These are phyloP conservation scores for Aspergillus bombycis DNA, from an alignment of 2,329 filamentous ascomycete species.

Conservation along the genomic window DNA sequence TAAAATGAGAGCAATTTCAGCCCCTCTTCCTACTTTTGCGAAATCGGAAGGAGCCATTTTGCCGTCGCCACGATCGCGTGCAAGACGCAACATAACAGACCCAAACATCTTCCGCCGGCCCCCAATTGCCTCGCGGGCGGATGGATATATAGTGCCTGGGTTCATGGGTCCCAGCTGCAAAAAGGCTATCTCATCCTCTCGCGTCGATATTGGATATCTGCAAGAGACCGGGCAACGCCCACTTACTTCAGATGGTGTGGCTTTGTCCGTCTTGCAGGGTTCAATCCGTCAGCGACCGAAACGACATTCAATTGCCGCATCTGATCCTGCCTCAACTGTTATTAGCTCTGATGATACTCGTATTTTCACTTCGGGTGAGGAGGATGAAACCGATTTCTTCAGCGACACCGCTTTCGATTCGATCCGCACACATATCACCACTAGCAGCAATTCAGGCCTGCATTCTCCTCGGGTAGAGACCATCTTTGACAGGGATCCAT, in stretches of 20 bases:
- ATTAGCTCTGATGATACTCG: constrained; percentile 65
- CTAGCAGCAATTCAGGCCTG: constrained; percentile 55
- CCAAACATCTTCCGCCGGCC: constrained; percentile 42
- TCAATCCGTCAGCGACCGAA: constrained; percentile 47
- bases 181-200: constrained; percentile 28
- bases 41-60: constrained; percentile 32
- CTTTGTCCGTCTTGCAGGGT: constrained; percentile 32
- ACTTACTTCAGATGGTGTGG: constrained; percentile 32
- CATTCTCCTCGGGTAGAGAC: constrained; percentile 64
- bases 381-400: constrained; percentile 63
- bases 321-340: constrained; percentile 62
- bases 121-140: constrained; percentile 34
- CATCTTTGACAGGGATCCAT: constrained; percentile 62
- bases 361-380: constrained; percentile 60
- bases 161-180: constrained; percentile 18
- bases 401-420: constrained; percentile 67
- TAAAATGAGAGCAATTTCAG: constrained; percentile 36
- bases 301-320: constrained; percentile 59
- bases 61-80: constrained; percentile 26
- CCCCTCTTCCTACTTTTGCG: constrained; percentile 29
- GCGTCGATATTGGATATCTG: constrained; percentile 25
- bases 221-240: constrained; percentile 24
- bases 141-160: constrained; percentile 19
- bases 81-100: constrained; percentile 46
- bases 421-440: constrained; percentile 61